Evolutionary conservation across 495 filamentous ascomycete species (phyloP), one percentile per base, ranked within the genome.

Genomic region (Talaromyces liani): DNA sequence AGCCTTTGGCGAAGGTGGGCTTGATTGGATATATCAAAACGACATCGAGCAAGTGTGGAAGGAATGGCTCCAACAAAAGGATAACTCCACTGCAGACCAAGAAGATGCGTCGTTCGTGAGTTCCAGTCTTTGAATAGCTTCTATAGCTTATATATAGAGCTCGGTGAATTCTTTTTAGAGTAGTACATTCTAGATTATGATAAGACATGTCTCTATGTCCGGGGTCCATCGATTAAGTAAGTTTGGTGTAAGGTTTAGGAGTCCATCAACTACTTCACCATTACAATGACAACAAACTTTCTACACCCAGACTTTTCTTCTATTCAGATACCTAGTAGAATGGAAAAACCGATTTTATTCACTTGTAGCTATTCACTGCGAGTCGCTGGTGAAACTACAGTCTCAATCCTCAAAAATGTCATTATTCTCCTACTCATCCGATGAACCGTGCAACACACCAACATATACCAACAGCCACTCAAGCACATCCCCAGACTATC

Each of bases 1-100:
- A 16, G 71, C 75, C 58, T 58, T 58, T 12, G 34, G 56, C 3
- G 56, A 58, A 58, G 56, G 56, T 4, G 56, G 56, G 6, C 56
- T 58, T 58, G 70, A 71, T 7, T 81, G 77, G 70, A 79, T 81
- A 25, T 80, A 81, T 64, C 66, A 73, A 58, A 77, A 81, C 66
- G 67, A 81, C 56, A 81, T 81, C 16, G 64, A 68, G 33, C 65
- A 69, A 25, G 74, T 77, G 6, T 80, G 77, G 79, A 64, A 74
- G 41, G 70, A 75, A 36, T 58, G 56, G 56, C 34, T 61, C 4
- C 14, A 34, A 51, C 6, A 61, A 6, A 61, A 53, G 3, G 34
- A 18, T 4, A 25, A 51, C 22, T 20, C 33, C 16, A 61, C 16
- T 27, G 10, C 53, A 56, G 20, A 2, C 24, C 53, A 56, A 56